Conservation (phyloP, 345 rosid genomes). For the Raphanus raphanistrum region DNA sequence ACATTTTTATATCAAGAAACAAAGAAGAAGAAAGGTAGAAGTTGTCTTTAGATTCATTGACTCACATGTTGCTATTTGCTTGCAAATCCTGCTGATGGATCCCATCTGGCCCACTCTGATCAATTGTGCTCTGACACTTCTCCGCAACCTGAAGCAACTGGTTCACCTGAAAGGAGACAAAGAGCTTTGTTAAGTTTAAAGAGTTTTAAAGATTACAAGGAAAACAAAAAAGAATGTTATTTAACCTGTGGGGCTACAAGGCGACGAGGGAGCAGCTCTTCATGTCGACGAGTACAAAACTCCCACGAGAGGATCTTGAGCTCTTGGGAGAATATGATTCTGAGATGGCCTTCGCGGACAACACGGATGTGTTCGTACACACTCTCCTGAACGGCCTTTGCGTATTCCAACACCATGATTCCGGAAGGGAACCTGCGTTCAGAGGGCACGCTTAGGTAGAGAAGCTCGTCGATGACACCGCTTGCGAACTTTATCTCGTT, state of each 20-base stretch:
- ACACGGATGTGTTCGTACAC: slow-evolving; percentile 97
- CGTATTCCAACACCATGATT: slow-evolving; percentile 81
- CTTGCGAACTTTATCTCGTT: slow-evolving; percentile 96
- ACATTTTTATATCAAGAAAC: neutral
- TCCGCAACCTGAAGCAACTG: slow-evolving; percentile 93
- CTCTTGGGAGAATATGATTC: slow-evolving; percentile 83
- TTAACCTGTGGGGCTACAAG: slow-evolving; percentile 96
- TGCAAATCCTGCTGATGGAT: slow-evolving; percentile 87
- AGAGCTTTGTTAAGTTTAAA: no score
- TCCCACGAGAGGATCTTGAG: slow-evolving; percentile 98
- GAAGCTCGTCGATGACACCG: slow-evolving; percentile 92
- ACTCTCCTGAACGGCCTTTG: slow-evolving; percentile 93
- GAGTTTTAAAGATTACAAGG: no score
- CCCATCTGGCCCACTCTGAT: slow-evolving; percentile 91
- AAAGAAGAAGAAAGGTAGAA: neutral
- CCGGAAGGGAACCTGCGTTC: slow-evolving; percentile 79
- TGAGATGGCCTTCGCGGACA: slow-evolving; percentile 96
- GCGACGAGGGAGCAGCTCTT: slow-evolving; percentile 94
- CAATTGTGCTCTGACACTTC: slow-evolving; percentile 89
- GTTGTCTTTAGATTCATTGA: slow-evolving; percentile 2
- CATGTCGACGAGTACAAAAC: slow-evolving; percentile 90
- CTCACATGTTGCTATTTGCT: slow-evolving; percentile 91
- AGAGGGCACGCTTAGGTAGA: slow-evolving; percentile 81
- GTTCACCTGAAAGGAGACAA: slow-evolving; percentile 58
- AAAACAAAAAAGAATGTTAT: neutral